phyloP scores from a whole-genome alignment of 176 grass and related monocot genomes.

The Metroxylon sagu region DNA sequence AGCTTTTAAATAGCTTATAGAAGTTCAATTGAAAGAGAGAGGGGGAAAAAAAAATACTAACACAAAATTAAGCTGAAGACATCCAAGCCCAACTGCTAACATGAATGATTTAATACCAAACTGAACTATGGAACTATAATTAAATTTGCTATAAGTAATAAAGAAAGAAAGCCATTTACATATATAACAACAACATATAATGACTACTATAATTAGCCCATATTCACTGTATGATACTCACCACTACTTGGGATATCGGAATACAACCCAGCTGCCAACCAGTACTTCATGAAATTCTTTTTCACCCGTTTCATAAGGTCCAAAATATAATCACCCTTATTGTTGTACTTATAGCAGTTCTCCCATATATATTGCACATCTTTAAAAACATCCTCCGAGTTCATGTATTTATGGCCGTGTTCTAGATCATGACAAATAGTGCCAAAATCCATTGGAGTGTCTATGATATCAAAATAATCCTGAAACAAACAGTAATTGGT shows the following conservation, averaged over 20 bases:
- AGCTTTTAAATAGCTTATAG: no score
- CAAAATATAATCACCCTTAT: conserved; percentile 93
- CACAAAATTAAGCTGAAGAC: no score
- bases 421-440: conserved; percentile 84
- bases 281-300: conserved; percentile 90
- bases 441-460: conserved; percentile 98
- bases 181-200: no score
- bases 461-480: conserved; percentile 97
- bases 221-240: conserved; percentile 12
- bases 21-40: no score
- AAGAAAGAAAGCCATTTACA: no score
- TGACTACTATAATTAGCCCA: no score
- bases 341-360: conserved; percentile 90
- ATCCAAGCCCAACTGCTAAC: no score
- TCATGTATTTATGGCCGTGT: conserved; percentile 68
- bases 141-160: no score
- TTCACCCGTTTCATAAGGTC: conserved; percentile 99
- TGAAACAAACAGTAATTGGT: conserved; percentile 18
- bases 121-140: no score
- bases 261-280: conserved; percentile 75
- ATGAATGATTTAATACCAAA: no score
- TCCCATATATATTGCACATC: conserved; percentile 90
- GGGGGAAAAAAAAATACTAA: no score
- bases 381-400: conserved; percentile 83
- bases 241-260: conserved; percentile 43